These are phyloP conservation scores for Verbascum thapsus DNA, from an alignment of 257 asterid species.

Conservation along the genomic window DNA sequence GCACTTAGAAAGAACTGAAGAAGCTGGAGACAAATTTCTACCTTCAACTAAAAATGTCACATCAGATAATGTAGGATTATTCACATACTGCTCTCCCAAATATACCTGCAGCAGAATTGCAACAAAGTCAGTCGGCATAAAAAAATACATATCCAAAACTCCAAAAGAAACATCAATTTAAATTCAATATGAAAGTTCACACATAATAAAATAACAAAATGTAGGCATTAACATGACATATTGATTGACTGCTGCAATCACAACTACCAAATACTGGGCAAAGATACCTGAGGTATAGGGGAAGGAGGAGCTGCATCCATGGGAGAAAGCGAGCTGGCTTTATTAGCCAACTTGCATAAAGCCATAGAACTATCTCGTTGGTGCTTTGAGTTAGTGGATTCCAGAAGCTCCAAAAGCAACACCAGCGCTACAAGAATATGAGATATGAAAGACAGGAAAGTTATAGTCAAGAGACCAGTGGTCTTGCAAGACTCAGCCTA, in stretches of 20 bases:
- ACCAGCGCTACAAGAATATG: constrained; percentile 59
- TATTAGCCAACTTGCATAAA: constrained; percentile 73
- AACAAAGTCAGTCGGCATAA: background rate
- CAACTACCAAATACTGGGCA: constrained; percentile 1
- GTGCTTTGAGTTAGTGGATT: constrained; percentile 58
- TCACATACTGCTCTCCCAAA: constrained; percentile 94
- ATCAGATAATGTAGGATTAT: constrained; percentile 83
- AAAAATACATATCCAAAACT: background rate
- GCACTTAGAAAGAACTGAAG: constrained; percentile 22
- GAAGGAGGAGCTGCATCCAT: constrained; percentile 98
- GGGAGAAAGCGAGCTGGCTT: constrained; percentile 80
- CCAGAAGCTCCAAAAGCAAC: constrained; percentile 85
- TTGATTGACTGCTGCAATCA: constrained; percentile 16
- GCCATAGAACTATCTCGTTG: constrained; percentile 85
- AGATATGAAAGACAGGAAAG: constrained; percentile 25
- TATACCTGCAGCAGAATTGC: constrained; percentile 69
- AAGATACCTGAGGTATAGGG: constrained; percentile 81
- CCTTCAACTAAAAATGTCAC: constrained; percentile 98
- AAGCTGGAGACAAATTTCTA: constrained; percentile 33
- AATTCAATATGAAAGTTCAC: background rate
- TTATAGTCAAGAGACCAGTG: constrained; percentile 16
- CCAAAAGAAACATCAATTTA: constrained; percentile 5
- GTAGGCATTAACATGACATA: constrained; percentile 2
- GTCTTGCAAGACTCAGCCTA: constrained; percentile 18
- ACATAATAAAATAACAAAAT: background rate